Base-by-base conservation (phyloP, 257 asterid genomes). In the Gentiana macrophylla region DNA sequence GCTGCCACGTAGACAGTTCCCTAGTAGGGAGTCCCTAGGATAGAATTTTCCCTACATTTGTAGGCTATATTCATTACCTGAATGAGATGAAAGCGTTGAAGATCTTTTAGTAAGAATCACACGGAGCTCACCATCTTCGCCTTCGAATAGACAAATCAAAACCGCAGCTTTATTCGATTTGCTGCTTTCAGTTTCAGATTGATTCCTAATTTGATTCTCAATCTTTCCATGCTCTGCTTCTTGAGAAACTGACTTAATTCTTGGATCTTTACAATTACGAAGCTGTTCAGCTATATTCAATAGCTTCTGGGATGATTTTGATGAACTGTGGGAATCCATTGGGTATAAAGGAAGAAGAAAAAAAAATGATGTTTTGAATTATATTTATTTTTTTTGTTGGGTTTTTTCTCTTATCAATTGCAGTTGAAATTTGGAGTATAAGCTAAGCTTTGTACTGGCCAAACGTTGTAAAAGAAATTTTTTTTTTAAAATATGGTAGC, bases 101-200 rank as follows among this genome's bases (percentile, higher is more conserved):
- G 96, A 79, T 77, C 96, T 71, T 67, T 77, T 72, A 12, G 95
- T 88, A 48, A 88, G 95, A 51, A 88, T 75, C 0, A 88, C 95
- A 34, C 95, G 90, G 65, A 88, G 53, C 12, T 80, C 77, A 1
- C 84, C 86, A 4, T 53, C 55, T 63, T 67, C 62, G 8, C 80
- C 94, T 69, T 82, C 78, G 57, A 80, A 88, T 41, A 88, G 70
- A 65, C 91, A 84, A 62, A 88, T 77, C 73, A 88, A 52, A 49
- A 88, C 96, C 13, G 95, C 91, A 55, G 95, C 88, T 68, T 71
- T 72, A 8, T 36, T 60, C 37, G 74, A 41, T 37, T 55, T 62
- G 63, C 13, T 8, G 15, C 15, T 67, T 37, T 37, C 49, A 32
- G 32, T 67, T 37, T 37, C 49, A 55, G 61, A 11, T 63, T 68